Evolutionary conservation across 257 asterid species (phyloP).

Genomic region (Salvia rosmarinus): DNA sequence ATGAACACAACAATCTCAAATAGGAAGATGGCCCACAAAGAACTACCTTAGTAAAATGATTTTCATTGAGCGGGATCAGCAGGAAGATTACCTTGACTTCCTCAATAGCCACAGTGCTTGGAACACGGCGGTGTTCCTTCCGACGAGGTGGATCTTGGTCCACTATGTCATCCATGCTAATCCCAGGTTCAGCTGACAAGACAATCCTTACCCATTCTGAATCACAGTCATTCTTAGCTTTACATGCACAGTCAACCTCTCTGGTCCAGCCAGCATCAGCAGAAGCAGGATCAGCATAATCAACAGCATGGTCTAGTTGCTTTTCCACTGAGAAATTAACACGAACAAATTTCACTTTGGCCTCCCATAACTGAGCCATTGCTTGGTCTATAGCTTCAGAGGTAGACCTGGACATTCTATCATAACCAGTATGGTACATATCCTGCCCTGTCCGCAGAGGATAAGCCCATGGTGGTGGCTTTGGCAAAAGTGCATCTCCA

Average conservation of each 20-base stretch:
- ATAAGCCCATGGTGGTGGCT: conserved; percentile 99
- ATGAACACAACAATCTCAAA: conserved; percentile 23
- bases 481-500: conserved; percentile 92
- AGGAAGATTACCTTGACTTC: conserved; percentile 83
- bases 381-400: conserved; percentile 99
- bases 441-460: conserved; percentile 87
- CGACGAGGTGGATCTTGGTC: conserved; percentile 89
- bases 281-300: conserved; percentile 28
- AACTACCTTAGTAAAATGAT: neutral
- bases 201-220: conserved; percentile 57
- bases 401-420: conserved; percentile 86
- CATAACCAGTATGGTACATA: conserved; percentile 73
- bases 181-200: conserved; percentile 89
- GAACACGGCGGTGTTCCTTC: conserved; percentile 98
- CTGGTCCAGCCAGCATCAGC: conserved; percentile 42
- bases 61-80: conserved; percentile 20
- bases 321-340: conserved; percentile 72
- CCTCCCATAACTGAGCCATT: conserved; percentile 91
- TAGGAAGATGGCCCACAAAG: conserved; percentile 7
- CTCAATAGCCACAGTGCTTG: conserved; percentile 97
- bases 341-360: conserved; percentile 69
- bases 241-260: conserved; percentile 53
- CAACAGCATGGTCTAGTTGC: conserved; percentile 30
- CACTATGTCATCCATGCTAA: conserved; percentile 91
- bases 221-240: conserved; percentile 45